Conservation (phyloP, 2,329 filamentous ascomycete species). For the Colletotrichum orchidophilum region DNA sequence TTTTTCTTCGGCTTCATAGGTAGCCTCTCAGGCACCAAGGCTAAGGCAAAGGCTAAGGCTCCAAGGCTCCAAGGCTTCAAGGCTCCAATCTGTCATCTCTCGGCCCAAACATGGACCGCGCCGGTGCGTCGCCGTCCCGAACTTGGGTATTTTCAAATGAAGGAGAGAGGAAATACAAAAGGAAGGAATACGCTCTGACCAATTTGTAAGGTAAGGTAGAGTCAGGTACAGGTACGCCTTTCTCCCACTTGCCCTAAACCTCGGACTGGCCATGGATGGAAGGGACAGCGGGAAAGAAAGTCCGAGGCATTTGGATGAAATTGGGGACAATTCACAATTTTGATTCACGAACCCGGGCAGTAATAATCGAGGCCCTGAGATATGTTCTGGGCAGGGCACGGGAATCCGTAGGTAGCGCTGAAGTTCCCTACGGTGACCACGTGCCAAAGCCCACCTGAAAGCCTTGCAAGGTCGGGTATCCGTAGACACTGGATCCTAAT, state of each 20-base stretch:
- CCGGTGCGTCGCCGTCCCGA: conserved; percentile 12
- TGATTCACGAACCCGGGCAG: not conserved
- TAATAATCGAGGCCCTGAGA: not conserved
- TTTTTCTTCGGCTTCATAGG: conserved; percentile 1
- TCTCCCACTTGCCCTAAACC: not conserved
- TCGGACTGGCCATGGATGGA: not conserved
- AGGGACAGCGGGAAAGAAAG: not conserved
- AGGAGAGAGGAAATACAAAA: not conserved
- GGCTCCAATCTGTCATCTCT: not conserved
- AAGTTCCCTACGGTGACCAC: conserved; percentile 12
- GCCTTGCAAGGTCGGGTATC: conserved; percentile 10
- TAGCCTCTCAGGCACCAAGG: not conserved
- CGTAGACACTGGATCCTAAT: too few species aligned
- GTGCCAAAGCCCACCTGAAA: conserved; percentile 16
- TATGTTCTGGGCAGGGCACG: not conserved
- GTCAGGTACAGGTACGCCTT: too few species aligned
- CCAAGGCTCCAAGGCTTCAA: not conserved
- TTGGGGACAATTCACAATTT: not conserved
- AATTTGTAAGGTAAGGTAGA: not conserved
- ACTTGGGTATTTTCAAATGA: not conserved
- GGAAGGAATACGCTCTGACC: not conserved
- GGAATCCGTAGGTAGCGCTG: not conserved
- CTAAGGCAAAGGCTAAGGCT: not conserved
- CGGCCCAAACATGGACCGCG: conserved; percentile 15
- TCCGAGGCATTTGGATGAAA: not conserved